Evolutionary conservation across 371 early-diverging fungal genomes (phyloP).

Genomic region (Actinomortierella wolfii): DNA sequence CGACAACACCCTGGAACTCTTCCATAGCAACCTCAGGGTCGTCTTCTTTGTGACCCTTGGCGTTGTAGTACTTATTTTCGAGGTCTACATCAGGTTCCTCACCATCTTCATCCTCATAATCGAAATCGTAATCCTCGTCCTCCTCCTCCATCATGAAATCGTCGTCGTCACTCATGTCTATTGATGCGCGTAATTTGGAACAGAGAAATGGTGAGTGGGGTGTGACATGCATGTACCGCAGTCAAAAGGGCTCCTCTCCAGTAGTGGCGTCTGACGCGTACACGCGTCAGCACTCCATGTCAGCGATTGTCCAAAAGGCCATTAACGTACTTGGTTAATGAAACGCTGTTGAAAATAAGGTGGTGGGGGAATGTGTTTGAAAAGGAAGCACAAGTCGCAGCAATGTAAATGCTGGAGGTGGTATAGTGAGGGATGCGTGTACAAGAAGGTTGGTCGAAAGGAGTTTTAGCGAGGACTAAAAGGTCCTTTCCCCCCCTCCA

Average conservation of each 20-base stretch:
- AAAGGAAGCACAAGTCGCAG: not conserved
- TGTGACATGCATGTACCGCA: too few species aligned
- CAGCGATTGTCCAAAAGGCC: too few species aligned
- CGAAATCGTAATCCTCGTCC: slow-evolving; percentile 84
- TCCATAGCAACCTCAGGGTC: slow-evolving; percentile 77
- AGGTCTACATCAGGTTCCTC: slow-evolving; percentile 86
- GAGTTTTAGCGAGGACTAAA: too few species aligned
- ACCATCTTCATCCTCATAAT: slow-evolving; percentile 89
- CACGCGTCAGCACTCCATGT: too few species aligned
- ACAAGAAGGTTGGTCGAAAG: slow-evolving; percentile 1
- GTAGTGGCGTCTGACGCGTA: too few species aligned
- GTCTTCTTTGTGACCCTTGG: slow-evolving; percentile 91
- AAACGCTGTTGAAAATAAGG: too few species aligned
- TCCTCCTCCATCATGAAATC: slow-evolving; percentile 58
- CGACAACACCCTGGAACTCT: slow-evolving; percentile 84
- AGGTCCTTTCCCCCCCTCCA: too few species aligned
- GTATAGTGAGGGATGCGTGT: too few species aligned
- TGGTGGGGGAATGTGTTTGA: too few species aligned
- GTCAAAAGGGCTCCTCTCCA: too few species aligned
- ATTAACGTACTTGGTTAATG: too few species aligned
- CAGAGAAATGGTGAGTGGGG: too few species aligned
- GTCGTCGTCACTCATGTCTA: slow-evolving; percentile 54
- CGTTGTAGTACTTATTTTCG: slow-evolving; percentile 95
- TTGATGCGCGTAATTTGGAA: not conserved
- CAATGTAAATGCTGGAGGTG: not conserved